phyloP scores from a whole-genome alignment of 345 rosid species.

The Eucalyptus pauciflora region DNA sequence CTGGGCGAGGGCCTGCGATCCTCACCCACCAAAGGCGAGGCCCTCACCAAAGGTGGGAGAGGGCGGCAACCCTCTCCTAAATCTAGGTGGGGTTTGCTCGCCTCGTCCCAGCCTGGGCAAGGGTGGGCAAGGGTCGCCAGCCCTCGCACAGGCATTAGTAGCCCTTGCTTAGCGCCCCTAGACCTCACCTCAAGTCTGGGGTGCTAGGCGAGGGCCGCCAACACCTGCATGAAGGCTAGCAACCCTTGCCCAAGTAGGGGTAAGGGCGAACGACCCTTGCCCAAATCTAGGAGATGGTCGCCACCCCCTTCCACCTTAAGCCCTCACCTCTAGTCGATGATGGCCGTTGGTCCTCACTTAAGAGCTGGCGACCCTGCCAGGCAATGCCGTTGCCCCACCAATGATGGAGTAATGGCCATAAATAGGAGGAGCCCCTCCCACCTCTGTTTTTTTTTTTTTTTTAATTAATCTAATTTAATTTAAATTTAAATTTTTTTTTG shows the following conservation, averaged over 20 bases:
- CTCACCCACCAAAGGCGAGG: too few species aligned
- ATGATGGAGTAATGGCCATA: fast-evolving
- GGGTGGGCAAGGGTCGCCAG: fast-evolving
- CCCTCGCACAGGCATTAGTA: fast-evolving
- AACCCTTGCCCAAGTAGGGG: fast-evolving
- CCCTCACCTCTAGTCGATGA: fast-evolving
- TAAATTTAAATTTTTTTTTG: too few species aligned
- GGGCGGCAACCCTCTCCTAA: too few species aligned
- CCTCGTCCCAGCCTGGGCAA: fast-evolving
- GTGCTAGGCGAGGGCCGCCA: too few species aligned
- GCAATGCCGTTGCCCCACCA: fast-evolving
- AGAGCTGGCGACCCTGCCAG: fast-evolving
- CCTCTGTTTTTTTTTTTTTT: fast-evolving
- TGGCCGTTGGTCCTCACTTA: fast-evolving
- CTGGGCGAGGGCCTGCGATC: fast-evolving
- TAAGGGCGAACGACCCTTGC: fast-evolving
- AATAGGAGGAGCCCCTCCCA: fast-evolving
- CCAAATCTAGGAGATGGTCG: fast-evolving
- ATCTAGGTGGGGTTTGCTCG: fast-evolving
- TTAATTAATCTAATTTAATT: too few species aligned
- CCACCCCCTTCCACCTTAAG: too few species aligned
- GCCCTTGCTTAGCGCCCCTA: fast-evolving
- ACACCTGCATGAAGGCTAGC: too few species aligned
- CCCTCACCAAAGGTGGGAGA: fast-evolving
- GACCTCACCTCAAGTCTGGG: too few species aligned